A percentile compares a stretch with the other conserved stretches of the same genome.
phyloP scores from a whole-genome alignment of 257 asterid genomes.

The Leonotis leonurus region DNA sequence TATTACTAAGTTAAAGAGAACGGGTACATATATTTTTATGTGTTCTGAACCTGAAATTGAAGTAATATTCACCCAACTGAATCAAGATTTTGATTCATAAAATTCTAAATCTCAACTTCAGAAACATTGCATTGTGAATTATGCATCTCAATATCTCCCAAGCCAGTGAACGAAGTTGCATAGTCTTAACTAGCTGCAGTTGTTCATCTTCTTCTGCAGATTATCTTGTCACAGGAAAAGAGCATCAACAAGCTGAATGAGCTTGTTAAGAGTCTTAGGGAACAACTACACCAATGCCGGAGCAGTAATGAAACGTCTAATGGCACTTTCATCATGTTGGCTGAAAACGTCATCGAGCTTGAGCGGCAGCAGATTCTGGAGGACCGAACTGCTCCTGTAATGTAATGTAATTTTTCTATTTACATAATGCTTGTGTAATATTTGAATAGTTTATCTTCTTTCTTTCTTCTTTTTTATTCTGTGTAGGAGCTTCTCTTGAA shows the following conservation, averaged over 20 bases:
- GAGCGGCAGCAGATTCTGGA: constrained; percentile 55
- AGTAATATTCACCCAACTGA: neutral
- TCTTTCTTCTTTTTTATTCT: neutral
- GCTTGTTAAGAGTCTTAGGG: constrained; percentile 57
- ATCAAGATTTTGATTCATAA: neutral
- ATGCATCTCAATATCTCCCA: neutral
- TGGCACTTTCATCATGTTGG: constrained; percentile 31
- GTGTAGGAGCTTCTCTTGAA: neutral
- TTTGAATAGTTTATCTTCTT: neutral
- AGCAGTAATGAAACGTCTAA: constrained; percentile 42
- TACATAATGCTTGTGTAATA: constrained; percentile 5
- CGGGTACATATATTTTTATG: neutral
- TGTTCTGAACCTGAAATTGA: neutral
- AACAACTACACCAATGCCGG: constrained; percentile 62
- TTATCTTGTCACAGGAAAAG: constrained; percentile 81
- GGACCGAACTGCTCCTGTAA: constrained; percentile 26
- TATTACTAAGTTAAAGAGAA: neutral
- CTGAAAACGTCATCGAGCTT: constrained; percentile 44
- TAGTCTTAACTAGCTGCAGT: constrained; percentile 13
- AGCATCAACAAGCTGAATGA: constrained; percentile 69
- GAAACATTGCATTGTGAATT: neutral
- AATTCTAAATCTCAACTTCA: neutral
- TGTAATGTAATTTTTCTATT: neutral
- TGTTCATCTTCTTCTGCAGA: constrained; percentile 36
- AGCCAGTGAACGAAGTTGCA: constrained; percentile 42